phyloP scores from a whole-genome alignment of 2,329 filamentous ascomycete species.

The Fusarium staphyleae region DNA sequence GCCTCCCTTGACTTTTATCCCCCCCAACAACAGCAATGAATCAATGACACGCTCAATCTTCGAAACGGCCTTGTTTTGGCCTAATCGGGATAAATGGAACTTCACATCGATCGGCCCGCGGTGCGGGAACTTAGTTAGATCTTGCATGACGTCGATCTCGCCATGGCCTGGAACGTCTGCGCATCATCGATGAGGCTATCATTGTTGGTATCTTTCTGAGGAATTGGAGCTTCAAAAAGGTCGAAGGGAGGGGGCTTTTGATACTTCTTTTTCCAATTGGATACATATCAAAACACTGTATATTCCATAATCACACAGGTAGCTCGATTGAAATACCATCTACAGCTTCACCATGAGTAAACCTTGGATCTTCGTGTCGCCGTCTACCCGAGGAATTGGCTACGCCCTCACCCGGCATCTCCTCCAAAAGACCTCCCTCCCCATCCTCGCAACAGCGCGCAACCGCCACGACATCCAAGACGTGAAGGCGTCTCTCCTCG shows the following conservation, averaged over 20 bases:
- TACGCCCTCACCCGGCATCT: conserved; percentile 57
- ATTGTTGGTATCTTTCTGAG: not conserved
- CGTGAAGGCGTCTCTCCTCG: conserved; percentile 47
- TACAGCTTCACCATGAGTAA: conserved; percentile 48
- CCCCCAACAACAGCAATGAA: not conserved
- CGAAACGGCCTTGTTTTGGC: not conserved
- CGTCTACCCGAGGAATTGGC: conserved; percentile 58
- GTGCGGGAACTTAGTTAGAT: conserved; percentile 8
- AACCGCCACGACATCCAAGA: conserved; percentile 42
- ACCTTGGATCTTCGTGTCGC: conserved; percentile 59
- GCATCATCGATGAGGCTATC: conserved; percentile 32
- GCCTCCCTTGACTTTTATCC: not conserved
- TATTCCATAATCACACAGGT: not conserved
- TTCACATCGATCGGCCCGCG: conserved; percentile 12
- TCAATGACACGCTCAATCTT: not conserved
- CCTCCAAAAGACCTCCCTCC: conserved; percentile 55
- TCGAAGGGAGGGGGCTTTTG: not conserved
- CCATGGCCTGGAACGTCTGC: conserved; percentile 10
- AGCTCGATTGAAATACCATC: not conserved
- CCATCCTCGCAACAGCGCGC: conserved; percentile 57
- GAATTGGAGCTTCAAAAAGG: not conserved
- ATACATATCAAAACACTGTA: too few species aligned
- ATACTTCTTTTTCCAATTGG: not conserved
- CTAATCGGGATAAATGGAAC: conserved; percentile 5
- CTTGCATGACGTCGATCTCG: conserved; percentile 31